Conservation (phyloP, 495 filamentous ascomycete species). For the Daldinia grandis region DNA sequence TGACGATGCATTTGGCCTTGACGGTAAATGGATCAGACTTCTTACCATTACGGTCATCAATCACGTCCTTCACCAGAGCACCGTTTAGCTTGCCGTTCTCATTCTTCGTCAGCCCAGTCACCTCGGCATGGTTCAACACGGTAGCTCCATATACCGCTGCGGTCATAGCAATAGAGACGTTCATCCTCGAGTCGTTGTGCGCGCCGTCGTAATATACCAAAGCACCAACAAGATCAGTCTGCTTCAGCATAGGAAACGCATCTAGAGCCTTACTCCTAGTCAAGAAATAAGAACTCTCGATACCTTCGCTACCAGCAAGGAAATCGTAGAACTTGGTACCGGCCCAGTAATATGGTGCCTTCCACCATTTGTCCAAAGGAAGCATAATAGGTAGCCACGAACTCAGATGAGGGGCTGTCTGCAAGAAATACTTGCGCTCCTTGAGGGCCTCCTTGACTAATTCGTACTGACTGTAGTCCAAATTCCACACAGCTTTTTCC, state of each 20-base stretch:
- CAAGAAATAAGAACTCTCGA: slow-evolving; percentile 96
- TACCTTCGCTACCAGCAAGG: slow-evolving; percentile 92
- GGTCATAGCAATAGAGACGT: slow-evolving; percentile 94
- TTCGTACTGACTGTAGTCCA: slow-evolving; percentile 95
- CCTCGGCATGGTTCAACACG: slow-evolving; percentile 92
- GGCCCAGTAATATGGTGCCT: slow-evolving; percentile 96
- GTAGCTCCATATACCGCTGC: slow-evolving; percentile 93
- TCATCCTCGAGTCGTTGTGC: slow-evolving; percentile 99
- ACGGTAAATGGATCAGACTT: slow-evolving; percentile 71
- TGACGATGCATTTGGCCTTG: slow-evolving; percentile 90
- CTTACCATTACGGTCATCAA: slow-evolving; percentile 64
- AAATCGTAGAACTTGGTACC: slow-evolving; percentile 97
- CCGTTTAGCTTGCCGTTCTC: slow-evolving; percentile 79
- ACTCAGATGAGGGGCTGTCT: slow-evolving; percentile 94
- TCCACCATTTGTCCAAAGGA: slow-evolving; percentile 95
- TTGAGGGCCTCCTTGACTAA: slow-evolving; percentile 94
- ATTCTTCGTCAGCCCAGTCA: slow-evolving; percentile 84
- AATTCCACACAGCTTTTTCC: slow-evolving; percentile 95
- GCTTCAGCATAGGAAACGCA: slow-evolving; percentile 97
- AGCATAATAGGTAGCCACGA: slow-evolving; percentile 98
- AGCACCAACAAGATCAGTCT: slow-evolving; percentile 83
- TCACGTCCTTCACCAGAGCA: slow-evolving; percentile 77
- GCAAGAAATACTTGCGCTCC: slow-evolving; percentile 94
- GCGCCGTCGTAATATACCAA: slow-evolving; percentile 98
- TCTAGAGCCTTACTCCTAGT: slow-evolving; percentile 94